These are phyloP conservation scores for Juglanconis sp. DNA, from an alignment of 2,329 filamentous ascomycete species.

Conservation along the genomic window DNA sequence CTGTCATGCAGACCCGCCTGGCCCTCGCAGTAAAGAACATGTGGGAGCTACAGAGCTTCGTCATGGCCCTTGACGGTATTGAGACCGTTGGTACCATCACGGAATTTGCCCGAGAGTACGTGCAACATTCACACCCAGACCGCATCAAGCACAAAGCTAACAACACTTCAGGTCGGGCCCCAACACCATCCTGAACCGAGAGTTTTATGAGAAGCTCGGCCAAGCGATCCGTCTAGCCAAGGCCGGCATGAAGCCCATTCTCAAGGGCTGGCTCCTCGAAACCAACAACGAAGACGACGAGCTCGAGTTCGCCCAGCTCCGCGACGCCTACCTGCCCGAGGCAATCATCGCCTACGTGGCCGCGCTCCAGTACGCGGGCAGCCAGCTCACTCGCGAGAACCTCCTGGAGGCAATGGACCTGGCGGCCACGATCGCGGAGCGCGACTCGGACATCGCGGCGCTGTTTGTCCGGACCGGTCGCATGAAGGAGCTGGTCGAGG, in stretches of 20 bases:
- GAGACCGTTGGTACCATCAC: slow-evolving; percentile 62
- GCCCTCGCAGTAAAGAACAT: slow-evolving; percentile 40
- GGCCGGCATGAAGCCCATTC: slow-evolving; percentile 56
- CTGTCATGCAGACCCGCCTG: slow-evolving; percentile 48
- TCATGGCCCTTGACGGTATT: slow-evolving; percentile 62
- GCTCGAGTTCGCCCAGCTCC: slow-evolving; percentile 64
- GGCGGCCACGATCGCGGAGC: slow-evolving; percentile 69
- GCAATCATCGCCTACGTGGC: slow-evolving; percentile 79
- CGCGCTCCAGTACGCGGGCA: slow-evolving; percentile 75
- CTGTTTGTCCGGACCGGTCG: slow-evolving; percentile 63
- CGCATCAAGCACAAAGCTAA: slow-evolving; percentile 25
- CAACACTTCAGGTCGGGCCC: slow-evolving; percentile 25
- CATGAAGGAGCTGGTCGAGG: slow-evolving; percentile 73
- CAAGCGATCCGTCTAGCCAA: slow-evolving; percentile 52
- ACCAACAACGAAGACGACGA: slow-evolving; percentile 55
- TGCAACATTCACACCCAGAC: slow-evolving; percentile 9
- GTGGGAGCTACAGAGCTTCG: slow-evolving; percentile 66
- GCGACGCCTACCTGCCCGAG: slow-evolving; percentile 80
- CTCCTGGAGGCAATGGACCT: slow-evolving; percentile 86
- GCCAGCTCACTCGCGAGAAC: slow-evolving; percentile 69
- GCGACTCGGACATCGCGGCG: slow-evolving; percentile 62
- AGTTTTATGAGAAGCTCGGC: slow-evolving; percentile 54
- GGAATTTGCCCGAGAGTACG: slow-evolving; percentile 51
- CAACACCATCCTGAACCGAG: slow-evolving; percentile 35
- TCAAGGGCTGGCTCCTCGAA: slow-evolving; percentile 61